phyloP scores from a whole-genome alignment of 371 early-diverging fungal genomes.

The Mortierella sp. region DNA sequence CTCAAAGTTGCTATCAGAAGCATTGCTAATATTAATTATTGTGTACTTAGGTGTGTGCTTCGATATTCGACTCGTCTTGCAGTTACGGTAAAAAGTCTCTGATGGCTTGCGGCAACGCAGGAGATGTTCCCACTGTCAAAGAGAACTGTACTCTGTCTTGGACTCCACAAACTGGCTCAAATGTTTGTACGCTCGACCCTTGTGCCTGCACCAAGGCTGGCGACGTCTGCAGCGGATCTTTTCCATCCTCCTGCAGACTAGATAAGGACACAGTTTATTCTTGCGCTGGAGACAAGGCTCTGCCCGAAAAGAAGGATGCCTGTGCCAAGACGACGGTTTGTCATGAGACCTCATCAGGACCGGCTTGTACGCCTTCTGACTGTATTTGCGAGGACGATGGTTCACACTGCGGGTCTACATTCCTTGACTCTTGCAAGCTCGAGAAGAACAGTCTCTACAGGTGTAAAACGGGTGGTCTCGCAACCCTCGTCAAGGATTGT shows the following conservation, averaged over 20 bases:
- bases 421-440: background rate
- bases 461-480: background rate
- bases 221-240: background rate
- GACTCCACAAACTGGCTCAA: background rate
- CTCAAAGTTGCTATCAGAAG: too few relatives aligned
- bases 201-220: background rate
- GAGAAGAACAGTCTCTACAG: background rate
- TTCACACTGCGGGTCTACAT: conserved; percentile 4
- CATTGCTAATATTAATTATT: too few relatives aligned
- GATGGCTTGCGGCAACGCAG: background rate
- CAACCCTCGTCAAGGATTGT: background rate
- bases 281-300: background rate
- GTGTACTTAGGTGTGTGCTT: background rate
- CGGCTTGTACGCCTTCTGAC: background rate
- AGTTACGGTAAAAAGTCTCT: background rate
- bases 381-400: conserved; percentile 9
- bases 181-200: background rate
- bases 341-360: background rate
- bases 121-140: conserved; percentile 1
- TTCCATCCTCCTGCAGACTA: background rate
- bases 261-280: background rate
- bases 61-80: background rate
- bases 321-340: background rate
- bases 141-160: background rate
- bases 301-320: background rate